These are phyloP conservation scores for Jatropha multifida DNA, from an alignment of 441 rosid genomes.

Conservation along the genomic window DNA sequence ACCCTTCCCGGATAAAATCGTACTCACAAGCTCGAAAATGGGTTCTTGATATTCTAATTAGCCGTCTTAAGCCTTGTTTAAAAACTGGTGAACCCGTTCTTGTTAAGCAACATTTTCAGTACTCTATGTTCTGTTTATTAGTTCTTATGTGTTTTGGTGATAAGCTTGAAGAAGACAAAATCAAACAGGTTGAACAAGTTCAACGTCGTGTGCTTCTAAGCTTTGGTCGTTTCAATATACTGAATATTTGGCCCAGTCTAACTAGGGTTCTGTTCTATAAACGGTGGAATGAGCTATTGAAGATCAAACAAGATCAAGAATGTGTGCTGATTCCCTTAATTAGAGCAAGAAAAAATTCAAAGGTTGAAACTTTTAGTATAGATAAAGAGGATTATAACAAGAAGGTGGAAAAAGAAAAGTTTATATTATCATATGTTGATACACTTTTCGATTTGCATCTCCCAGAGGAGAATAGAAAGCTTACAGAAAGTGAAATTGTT, in stretches of 20 bases:
- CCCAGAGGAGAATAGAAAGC: constrained; percentile 21
- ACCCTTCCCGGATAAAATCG: constrained; percentile 27
- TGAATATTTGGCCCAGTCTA: constrained; percentile 18
- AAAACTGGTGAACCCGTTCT: neutral
- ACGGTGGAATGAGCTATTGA: constrained; percentile 11
- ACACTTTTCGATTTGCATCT: constrained; percentile 17
- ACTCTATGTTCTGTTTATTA: constrained; percentile 35
- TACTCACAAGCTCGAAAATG: constrained; percentile 27
- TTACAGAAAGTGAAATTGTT: constrained; percentile 14
- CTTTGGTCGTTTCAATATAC: constrained; percentile 2
- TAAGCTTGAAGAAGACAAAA: constrained; percentile 31
- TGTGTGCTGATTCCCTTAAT: constrained; percentile 11
- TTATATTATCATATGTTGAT: constrained; percentile 16
- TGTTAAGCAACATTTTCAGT: constrained; percentile 23
- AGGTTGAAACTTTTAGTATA: constrained; percentile 1
- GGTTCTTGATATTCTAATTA: constrained; percentile 24
- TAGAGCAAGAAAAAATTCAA: constrained; percentile 8
- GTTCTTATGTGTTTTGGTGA: constrained; percentile 38
- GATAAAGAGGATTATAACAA: neutral
- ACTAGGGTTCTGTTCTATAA: constrained; percentile 6
- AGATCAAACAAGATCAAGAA: neutral
- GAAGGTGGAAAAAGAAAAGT: neutral
- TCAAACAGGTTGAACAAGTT: constrained; percentile 19
- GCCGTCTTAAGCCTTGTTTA: constrained; percentile 7
- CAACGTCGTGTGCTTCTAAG: constrained; percentile 17